Evolutionary conservation across 2,329 filamentous ascomycete species (phyloP), one percentile per base, ranked within the genome.

Genomic region (Penicillium expansum): DNA sequence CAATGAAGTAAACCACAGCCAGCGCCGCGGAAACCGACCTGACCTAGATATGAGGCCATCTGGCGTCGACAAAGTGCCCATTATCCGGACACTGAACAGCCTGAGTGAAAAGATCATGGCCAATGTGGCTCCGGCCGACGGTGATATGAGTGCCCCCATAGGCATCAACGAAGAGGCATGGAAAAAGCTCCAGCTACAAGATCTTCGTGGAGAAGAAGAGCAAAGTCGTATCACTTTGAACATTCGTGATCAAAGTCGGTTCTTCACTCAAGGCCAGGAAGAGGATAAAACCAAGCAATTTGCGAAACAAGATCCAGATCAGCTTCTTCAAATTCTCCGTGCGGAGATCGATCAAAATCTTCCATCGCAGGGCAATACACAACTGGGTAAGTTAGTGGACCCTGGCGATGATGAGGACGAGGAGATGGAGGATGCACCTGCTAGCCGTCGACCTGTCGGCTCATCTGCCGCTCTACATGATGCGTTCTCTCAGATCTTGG

Each of bases 1-100:
- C 30, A 99, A 99, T 69, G 94, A 97, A 75, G 90, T 94, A 72
- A 93, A 99, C 68, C 87, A 96, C 73, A 95, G 92, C 65, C 90
- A 92, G 52, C 85, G 88, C 68, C 87, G 83, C 67, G 94, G 94
- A 48, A 97, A 99, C 72, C 83, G 88, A 51, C 91, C 93, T 54
- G 92, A 97, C 70, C 78, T 89, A 35, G 94, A 95, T 62, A 97
- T 97, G 91, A 84, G 91, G 33, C 91, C 92, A 2, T 82, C 81
- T 2, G 82, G 86, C 11, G 78, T 84, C 45, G 85, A 88, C 44
- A 93, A 94, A 69, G 87, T 94, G 2, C 92, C 92, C 11, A 95
- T 97, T 60, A 88, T 97, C 62, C 86, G 89, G 60, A 92, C 91
- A 0, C 79, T 99, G 55, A 99, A 99, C 72, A 91, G 84, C 59